Base-by-base conservation (phyloP, 768 basidiomycete genomes). In the Tricholoma terreum region DNA sequence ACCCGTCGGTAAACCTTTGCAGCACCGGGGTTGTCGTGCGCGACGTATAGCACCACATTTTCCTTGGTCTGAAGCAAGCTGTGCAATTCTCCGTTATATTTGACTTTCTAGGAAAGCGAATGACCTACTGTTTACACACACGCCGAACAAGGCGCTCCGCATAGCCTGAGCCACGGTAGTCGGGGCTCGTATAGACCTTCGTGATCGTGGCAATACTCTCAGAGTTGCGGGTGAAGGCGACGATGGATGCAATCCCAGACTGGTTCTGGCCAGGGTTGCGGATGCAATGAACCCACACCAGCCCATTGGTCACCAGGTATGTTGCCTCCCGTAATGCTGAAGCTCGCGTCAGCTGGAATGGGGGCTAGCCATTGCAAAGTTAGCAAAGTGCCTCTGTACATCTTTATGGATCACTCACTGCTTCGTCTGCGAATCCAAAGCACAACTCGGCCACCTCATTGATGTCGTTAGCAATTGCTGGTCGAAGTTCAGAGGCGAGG, bases 1-100 rank as follows among this genome's bases (percentile, higher is more conserved):
- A 90, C 82, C 1, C 77, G 80, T 46, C 75, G 64, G 65, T 91
- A 92, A 2, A 88, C 82, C 1, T 68, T 76, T 0, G 74, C 78
- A 1, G 84, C 84, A 5, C 79, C 82, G 1, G 58, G 66, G 59
- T 87, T 83, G 33, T 73, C 69, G 55, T 82, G 73, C 1, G 84
- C 88, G 14, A 90, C 89, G 59, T 85, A 92, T 4, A 91, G 76
- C 0, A 84, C 84, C 19, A 91, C 75, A 1, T 65, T 73, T 14
- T 79, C 67, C 61, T 84, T 84, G 14, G 55, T 63, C 50, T 66
- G 55, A 15, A 82, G 60, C 30, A 78, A 67, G 7, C 72, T 54
- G 74, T 58, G 55, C 54, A 62, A 49, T 30, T 15, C 43, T 53
- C 21, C 11, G 12, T 36, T 7, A 58, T n/a, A 50, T 27, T 10